Base-by-base conservation (phyloP, 2,329 filamentous ascomycete species). In the Diaporthe sp. region DNA sequence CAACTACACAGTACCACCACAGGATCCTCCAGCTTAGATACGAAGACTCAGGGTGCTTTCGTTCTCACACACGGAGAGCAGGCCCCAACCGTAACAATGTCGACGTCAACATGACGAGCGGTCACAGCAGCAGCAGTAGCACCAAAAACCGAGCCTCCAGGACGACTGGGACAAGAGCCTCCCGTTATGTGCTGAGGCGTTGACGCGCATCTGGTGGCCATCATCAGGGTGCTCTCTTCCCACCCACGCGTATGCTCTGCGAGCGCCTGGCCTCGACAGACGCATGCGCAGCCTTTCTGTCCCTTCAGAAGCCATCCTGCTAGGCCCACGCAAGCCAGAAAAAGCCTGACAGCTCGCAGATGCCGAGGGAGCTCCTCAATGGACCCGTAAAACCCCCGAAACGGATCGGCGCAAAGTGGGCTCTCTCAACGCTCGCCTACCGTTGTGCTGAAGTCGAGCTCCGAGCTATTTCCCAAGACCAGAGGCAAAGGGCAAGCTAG, bases 351-450 rank as follows among this genome's bases (percentile, higher is more conserved):
- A 33, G 45, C 52, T 47, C 64, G 64, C 64, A 67, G 64, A 54
- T 38, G 64, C 64, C 64, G 64, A 68, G 25, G n/a, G 35, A 42
- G 45, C 47, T 40, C 45, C 33, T 25, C 30, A 38, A 40, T 68
- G 64, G 64, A 68, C 64, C 64, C 64, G 64, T 45, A 54, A 50
- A 68, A 68, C 38, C 33, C 64, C 64, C 64, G 47, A 52, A 52
- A 54, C 47, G 47, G 64, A 68, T 68, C 64, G 64, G 64, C 64
- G 64, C n/a, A 40, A 25, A 54, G 64, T 30, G 64, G 64, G 64
- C 64, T 54, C 33, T 45, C 33, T 22, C 22, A 38, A 22, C 15
- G 47, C 64, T 28, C 15, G 45, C 45, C 64, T 45, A 54, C 45
- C 30, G 47, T 40, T 40, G 30, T 40, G 33, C 19, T 38, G 33